Conservation (phyloP, 164 flowering plant species). For the Vitis rotundifolia region DNA sequence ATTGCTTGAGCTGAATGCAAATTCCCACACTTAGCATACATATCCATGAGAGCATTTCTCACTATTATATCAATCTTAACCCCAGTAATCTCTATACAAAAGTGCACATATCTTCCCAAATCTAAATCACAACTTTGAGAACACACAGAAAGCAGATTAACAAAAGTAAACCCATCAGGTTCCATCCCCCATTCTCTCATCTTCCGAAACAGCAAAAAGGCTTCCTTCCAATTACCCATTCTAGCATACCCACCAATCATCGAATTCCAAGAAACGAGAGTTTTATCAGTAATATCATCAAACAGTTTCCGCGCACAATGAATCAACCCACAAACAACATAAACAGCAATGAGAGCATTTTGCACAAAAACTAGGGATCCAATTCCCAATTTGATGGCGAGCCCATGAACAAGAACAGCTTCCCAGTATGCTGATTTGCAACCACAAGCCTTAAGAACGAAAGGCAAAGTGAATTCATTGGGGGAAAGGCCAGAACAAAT, state of each 20-base stretch:
- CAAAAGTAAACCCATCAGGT: constrained; percentile 47
- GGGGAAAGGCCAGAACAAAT: constrained; percentile 30
- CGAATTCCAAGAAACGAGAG: constrained; percentile 56
- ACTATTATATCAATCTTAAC: constrained; percentile 32
- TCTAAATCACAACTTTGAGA: constrained; percentile 28
- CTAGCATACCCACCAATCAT: constrained; percentile 55
- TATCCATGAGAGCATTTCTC: constrained; percentile 48
- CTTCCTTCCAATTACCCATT: constrained; percentile 29
- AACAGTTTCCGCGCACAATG: constrained; percentile 34
- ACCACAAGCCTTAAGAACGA: constrained; percentile 54
- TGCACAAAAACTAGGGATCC: constrained; percentile 42
- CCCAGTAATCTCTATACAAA: constrained; percentile 37
- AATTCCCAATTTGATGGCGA: constrained; percentile 39
- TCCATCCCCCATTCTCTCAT: constrained; percentile 36
- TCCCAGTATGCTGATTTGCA: constrained; percentile 19
- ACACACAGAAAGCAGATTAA: constrained; percentile 48
- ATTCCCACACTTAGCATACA: constrained; percentile 54
- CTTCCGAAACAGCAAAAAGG: constrained; percentile 33
- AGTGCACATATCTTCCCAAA: constrained; percentile 43
- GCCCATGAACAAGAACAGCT: constrained; percentile 35
- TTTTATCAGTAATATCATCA: constrained; percentile 39
- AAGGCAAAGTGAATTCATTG: constrained; percentile 57
- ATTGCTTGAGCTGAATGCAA: constrained; percentile 27
- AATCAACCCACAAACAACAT: constrained; percentile 32
- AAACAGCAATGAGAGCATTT: constrained; percentile 39